Evolutionary conservation across 768 basidiomycete genomes (phyloP).

Genomic region (Termitomyces heimii): DNA sequence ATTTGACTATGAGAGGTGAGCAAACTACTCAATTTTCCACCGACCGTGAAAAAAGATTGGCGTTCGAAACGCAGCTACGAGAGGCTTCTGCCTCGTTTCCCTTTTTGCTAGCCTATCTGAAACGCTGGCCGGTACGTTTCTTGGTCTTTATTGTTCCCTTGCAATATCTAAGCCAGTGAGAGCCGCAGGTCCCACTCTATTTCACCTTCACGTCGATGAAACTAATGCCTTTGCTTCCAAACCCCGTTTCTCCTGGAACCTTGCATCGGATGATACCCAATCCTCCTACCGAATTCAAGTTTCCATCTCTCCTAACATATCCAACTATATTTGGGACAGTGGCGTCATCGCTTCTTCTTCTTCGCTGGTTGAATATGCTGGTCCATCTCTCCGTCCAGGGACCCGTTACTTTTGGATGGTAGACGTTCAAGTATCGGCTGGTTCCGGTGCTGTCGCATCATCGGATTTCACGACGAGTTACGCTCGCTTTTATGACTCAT

Average conservation of each 20-base stretch:
- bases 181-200: slow-evolving; percentile 9
- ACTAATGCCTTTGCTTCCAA: slow-evolving; percentile 1
- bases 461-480: not conserved
- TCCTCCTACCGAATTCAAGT: slow-evolving; percentile 4
- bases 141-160: not conserved
- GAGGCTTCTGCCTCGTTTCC: slow-evolving; percentile 8
- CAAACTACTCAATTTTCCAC: not conserved
- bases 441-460: not conserved
- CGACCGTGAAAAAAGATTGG: not conserved
- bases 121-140: slow-evolving; percentile 9
- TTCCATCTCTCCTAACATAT: not conserved
- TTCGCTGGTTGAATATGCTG: slow-evolving; percentile 6
- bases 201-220: slow-evolving; percentile 9
- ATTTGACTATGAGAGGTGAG: slow-evolving; percentile 8
- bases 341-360: slow-evolving; percentile 1
- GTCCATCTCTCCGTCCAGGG: not conserved
- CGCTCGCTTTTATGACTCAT: not conserved
- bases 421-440: not conserved
- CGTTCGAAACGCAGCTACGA: not conserved
- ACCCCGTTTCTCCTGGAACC: slow-evolving; percentile 4
- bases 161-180: not conserved
- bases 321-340: slow-evolving; percentile 2
- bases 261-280: slow-evolving; percentile 2
- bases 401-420: slow-evolving; percentile 5
- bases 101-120: slow-evolving; percentile 5